These are phyloP conservation scores for Cercospora zeae-maydis DNA, from an alignment of 2,329 filamentous ascomycete genomes.

Conservation along the genomic window DNA sequence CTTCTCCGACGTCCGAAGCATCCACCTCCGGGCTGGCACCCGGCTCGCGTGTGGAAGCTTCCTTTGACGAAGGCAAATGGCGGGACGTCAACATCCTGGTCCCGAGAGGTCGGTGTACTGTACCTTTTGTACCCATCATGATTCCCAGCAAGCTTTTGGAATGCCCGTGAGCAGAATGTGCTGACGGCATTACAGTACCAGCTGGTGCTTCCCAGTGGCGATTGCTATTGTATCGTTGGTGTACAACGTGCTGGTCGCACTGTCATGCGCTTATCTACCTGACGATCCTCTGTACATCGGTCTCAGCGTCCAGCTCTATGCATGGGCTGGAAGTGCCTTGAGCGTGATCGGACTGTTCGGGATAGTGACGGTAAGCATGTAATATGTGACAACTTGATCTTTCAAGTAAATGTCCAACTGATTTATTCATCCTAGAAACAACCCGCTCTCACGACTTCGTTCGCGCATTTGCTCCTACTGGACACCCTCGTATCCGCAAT, in stretches of 20 bases:
- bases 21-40: constrained; percentile 1
- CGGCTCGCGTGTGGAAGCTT: background rate
- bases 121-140: background rate
- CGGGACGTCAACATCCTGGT: constrained; percentile 8
- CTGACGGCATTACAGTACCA: constrained; percentile 2
- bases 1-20: background rate
- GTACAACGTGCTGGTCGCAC: constrained; percentile 28
- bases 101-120: constrained; percentile 6
- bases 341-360: constrained; percentile 28
- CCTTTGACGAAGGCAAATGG: background rate
- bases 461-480: constrained; percentile 30
- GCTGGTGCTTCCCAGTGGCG: constrained; percentile 20
- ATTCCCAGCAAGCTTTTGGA: background rate
- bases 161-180: background rate
- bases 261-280: constrained; percentile 28
- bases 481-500: constrained; percentile 29
- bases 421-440: constrained; percentile 16
- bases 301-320: constrained; percentile 27
- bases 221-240: constrained; percentile 26
- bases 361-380: constrained; percentile 23
- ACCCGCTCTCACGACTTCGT: constrained; percentile 24
- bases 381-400: background rate
- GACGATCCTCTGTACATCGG: constrained; percentile 31
- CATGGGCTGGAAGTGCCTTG: constrained; percentile 28
- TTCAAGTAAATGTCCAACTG: background rate